Percentiles rank a stretch among this genome's conserved stretches.
Conservation (phyloP, 148 eudicot genomes). For the Salicornia ramosissima region DNA sequence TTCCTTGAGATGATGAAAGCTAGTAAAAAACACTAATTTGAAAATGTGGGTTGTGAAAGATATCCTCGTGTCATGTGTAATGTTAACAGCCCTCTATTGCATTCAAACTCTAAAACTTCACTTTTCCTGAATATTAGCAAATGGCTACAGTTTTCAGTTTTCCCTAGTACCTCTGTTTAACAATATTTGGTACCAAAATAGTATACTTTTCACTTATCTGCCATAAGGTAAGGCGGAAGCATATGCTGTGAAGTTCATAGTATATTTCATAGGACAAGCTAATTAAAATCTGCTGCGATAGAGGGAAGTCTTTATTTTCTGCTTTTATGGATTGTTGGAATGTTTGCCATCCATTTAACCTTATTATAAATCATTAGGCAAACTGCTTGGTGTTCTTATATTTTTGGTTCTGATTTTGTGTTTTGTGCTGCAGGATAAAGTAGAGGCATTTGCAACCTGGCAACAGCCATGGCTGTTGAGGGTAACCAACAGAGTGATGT, state of each 20-base stretch:
- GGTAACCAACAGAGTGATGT: conserved; percentile 20
- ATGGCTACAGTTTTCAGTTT: too few species aligned
- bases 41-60: not conserved
- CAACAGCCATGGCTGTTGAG: conserved; percentile 24
- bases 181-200: not conserved
- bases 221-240: too few species aligned
- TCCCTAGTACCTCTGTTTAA: not conserved
- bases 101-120: not conserved
- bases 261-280: not conserved
- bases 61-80: not conserved
- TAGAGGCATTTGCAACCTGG: conserved; percentile 2
- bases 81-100: not conserved
- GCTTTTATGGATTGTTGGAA: not conserved
- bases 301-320: not conserved
- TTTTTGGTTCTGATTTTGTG: not conserved
- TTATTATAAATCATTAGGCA: not conserved
- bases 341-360: not conserved
- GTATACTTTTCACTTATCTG: not conserved
- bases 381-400: not conserved
- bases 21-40: not conserved
- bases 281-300: not conserved
- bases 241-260: not conserved
- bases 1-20: not conserved
- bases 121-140: too few species aligned
- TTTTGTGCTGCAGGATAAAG: conserved; percentile 1